Percentiles rank a stretch among this genome's conserved stretches.
Evolutionary conservation across 2,329 filamentous ascomycete species (phyloP).

Genomic region (Diaporthe vexans): DNA sequence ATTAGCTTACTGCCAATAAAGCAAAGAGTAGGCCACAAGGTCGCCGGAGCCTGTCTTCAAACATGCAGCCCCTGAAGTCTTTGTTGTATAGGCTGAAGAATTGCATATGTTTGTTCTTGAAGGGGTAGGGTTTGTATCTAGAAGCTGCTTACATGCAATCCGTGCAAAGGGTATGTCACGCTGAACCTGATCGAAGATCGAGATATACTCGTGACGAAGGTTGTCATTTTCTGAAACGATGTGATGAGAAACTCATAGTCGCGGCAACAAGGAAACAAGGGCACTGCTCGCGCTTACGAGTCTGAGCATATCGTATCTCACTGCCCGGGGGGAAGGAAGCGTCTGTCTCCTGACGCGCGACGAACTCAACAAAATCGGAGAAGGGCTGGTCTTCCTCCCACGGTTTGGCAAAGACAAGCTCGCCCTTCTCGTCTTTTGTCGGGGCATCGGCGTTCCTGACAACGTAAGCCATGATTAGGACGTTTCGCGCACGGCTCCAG

Average conservation of each 20-base stretch:
- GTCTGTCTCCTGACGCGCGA: conserved; percentile 69
- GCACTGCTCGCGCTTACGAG: conserved; percentile 64
- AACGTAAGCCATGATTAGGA: conserved; percentile 29
- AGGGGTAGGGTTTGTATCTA: no score
- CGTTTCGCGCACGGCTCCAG: conserved; percentile 1
- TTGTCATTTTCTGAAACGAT: conserved; percentile 79
- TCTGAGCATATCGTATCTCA: conserved; percentile 81
- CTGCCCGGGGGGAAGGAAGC: conserved; percentile 45
- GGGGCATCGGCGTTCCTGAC: conserved; percentile 66
- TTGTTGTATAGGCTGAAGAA: no score
- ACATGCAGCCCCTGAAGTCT: no score
- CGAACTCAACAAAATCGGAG: conserved; percentile 70
- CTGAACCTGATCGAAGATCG: conserved; percentile 74
- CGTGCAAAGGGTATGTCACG: conserved; percentile 78
- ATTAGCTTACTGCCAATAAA: no score
- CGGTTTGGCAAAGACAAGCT: conserved; percentile 77
- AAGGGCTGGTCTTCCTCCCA: conserved; percentile 77
- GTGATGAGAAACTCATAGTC: conserved; percentile 23
- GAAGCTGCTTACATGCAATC: conserved; percentile 63
- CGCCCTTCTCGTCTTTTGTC: conserved; percentile 53
- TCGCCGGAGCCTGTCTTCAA: no score
- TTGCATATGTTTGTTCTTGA: no score
- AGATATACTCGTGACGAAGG: conserved; percentile 78
- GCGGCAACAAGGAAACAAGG: not conserved
- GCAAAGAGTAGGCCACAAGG: no score